Percentiles rank a stretch among this genome's conserved stretches.
phyloP scores from a whole-genome alignment of 345 rosid genomes.

The Hibiscus tridactylites region DNA sequence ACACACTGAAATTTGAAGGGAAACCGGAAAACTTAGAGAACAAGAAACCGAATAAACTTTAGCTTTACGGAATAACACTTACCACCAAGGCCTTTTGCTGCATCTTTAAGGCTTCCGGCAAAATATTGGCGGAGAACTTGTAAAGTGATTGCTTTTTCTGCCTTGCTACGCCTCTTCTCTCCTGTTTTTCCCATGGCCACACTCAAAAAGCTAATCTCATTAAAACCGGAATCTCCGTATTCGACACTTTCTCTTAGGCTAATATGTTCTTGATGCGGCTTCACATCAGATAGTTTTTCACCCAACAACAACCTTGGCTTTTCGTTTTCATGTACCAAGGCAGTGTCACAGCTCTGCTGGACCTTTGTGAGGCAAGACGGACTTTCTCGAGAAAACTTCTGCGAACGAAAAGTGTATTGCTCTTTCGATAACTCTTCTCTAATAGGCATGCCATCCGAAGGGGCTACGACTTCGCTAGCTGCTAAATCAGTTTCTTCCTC shows the following conservation, averaged over 20 bases:
- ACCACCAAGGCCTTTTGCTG: constrained; percentile 91
- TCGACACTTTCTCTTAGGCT: constrained; percentile 32
- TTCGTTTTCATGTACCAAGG: constrained; percentile 16
- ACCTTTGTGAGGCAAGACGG: constrained; percentile 24
- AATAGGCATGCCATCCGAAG: constrained; percentile 19
- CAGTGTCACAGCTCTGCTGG: constrained; percentile 21
- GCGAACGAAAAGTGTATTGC: constrained; percentile 20
- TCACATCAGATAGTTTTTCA: constrained; percentile 19
- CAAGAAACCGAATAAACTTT: not conserved
- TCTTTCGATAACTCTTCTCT: constrained; percentile 30
- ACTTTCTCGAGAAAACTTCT: constrained; percentile 21
- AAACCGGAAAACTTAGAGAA: not conserved
- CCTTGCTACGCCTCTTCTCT: constrained; percentile 56
- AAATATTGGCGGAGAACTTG: constrained; percentile 75
- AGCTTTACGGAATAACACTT: constrained; percentile 22
- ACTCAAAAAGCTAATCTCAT: constrained; percentile 39
- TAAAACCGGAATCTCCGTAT: constrained; percentile 31
- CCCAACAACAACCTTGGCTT: constrained; percentile 18
- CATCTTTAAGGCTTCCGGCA: constrained; percentile 91
- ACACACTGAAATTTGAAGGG: constrained; percentile 57
- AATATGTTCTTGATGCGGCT: constrained; percentile 23
- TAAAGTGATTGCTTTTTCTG: constrained; percentile 65
- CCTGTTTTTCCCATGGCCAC: constrained; percentile 26
- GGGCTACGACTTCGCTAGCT: constrained; percentile 28
- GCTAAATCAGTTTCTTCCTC: constrained; percentile 37